Evolutionary conservation across 1,284 basidiomycete genomes (phyloP), one percentile per base, ranked within the genome.

Genomic region (Kalmanozyma brasiliensis): DNA sequence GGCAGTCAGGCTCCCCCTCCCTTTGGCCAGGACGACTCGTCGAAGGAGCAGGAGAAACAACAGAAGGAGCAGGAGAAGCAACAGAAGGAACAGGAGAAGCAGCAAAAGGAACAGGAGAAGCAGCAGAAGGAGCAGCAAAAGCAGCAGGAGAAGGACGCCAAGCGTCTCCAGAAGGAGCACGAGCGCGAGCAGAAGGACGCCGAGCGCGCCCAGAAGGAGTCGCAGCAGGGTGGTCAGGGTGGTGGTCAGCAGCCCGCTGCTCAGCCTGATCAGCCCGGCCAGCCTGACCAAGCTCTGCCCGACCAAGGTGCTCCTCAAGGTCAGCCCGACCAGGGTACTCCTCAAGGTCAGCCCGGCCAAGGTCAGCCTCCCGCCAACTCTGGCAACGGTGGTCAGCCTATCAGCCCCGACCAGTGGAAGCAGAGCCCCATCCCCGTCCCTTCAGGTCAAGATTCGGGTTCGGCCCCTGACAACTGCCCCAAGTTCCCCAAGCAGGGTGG

Each of bases 401-500:
- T 32, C 36, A 41, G 19, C 20, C 49, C 52, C 24, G 37, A 46
- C 34, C 1, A 7, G 37, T 24, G 3, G 9, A 3, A 0, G 4
- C 37, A 53, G 37, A 53, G 41, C 46, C 35, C 52, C 11, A 49
- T 53, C 35, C 51, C 56, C 11, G 32, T 37, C 26, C 22, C 30
- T 30, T 29, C 26, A 11, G 24, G 9, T 44, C 26, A 32, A 20
- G 52, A 16, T 20, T 24, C 37, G 20, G 45, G 34, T 34, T 6
- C 30, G 20, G 41, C 14, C 13, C 10, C 36, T 10, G 43, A 42
- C 44, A 48, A 68, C 45, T 70, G 62, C 58, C 67, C 67, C 34
- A 58, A 53, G 30, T 58, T 70, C 53, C 67, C 67, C 33, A 58
- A 51, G 47, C 24, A 61, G 40, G 51, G 47, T 14, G 66, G 66